phyloP scores from a whole-genome alignment of 106 monocot genomes.

The Dendrobium chrysotoxum region DNA sequence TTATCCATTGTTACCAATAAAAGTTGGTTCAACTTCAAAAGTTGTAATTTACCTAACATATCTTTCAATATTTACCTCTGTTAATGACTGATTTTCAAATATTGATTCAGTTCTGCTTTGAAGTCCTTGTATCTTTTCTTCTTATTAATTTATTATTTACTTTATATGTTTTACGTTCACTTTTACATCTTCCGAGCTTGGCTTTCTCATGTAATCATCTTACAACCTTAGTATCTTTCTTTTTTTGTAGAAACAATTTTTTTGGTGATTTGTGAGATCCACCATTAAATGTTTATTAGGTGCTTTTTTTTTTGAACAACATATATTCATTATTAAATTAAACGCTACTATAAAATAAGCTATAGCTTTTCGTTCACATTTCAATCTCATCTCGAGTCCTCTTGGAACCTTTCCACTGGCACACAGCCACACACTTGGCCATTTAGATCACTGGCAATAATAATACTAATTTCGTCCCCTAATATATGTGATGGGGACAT shows the following conservation, averaged over 20 bases:
- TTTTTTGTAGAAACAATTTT: not conserved
- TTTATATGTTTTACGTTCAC: not conserved
- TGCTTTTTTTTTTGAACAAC: not conserved
- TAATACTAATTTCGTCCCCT: not conserved
- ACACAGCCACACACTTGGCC: not conserved
- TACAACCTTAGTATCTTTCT: not conserved
- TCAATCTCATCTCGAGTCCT: not conserved
- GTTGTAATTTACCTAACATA: no score
- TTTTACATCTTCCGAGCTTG: not conserved
- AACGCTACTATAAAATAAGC: not conserved
- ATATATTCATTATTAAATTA: not conserved
- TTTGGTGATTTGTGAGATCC: not conserved
- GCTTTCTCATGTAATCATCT: not conserved
- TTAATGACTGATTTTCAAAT: no score
- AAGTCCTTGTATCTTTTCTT: not conserved
- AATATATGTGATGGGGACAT: no score
- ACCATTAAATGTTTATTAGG: not conserved
- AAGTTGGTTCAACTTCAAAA: not conserved
- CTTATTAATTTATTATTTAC: not conserved
- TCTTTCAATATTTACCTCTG: not conserved
- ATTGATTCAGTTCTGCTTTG: not conserved
- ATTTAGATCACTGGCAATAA: not conserved
- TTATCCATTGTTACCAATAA: not conserved
- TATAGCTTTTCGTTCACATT: not conserved
- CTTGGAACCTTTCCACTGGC: not conserved